Conservation (phyloP, 169 alveolate species). For the Plasmodium vinckei region DNA sequence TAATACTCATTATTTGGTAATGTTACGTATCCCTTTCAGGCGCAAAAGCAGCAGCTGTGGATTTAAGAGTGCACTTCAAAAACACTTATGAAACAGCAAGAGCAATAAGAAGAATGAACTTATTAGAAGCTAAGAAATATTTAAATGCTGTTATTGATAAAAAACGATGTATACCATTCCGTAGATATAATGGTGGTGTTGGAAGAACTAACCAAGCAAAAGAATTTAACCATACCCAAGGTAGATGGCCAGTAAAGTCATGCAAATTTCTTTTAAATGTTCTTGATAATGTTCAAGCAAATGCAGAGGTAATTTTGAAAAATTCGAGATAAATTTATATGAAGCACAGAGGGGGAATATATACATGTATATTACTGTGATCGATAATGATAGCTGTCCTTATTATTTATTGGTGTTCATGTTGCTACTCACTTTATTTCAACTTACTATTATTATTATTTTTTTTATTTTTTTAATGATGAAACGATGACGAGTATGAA, state of each 20-base stretch:
- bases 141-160: conserved; percentile 96
- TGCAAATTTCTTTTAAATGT: conserved; percentile 93
- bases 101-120: conserved; percentile 96
- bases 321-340: background rate
- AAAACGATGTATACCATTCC: conserved; percentile 97
- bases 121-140: conserved; percentile 94
- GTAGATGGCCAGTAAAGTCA: conserved; percentile 98
- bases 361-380: conserved; percentile 75
- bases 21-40: conserved; percentile 18
- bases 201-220: conserved; percentile 99
- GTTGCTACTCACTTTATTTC: too few species aligned
- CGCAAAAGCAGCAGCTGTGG: conserved; percentile 85
- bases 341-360: conserved; percentile 74
- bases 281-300: conserved; percentile 94
- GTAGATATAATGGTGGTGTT: conserved; percentile 95
- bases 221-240: conserved; percentile 95
- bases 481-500: conserved; percentile 78
- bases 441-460: conserved; percentile 6
- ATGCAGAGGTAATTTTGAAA: conserved; percentile 92
- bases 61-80: conserved; percentile 96
- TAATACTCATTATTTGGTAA: background rate
- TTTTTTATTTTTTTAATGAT: conserved; percentile 51
- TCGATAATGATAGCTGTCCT: background rate
- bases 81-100: conserved; percentile 97
- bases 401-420: too few species aligned